phyloP scores from a whole-genome alignment of 2,329 filamentous ascomycete genomes.

The Madurella fahalii region DNA sequence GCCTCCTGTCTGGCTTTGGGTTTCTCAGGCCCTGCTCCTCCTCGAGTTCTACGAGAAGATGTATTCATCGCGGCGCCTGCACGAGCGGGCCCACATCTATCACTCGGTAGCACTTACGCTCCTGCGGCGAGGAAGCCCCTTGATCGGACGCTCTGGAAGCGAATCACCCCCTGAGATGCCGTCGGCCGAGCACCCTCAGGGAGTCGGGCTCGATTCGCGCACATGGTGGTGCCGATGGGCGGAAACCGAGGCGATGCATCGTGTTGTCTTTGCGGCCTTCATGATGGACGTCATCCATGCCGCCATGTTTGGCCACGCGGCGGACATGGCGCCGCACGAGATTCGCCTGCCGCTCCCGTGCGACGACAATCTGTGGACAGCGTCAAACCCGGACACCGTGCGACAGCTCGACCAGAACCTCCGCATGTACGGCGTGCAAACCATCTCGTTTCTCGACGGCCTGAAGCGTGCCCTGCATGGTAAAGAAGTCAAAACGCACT shows the following conservation, averaged over 20 bases:
- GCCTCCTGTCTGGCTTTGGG: conserved; percentile 81
- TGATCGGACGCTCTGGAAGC: conserved; percentile 74
- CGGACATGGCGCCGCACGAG: conserved; percentile 87
- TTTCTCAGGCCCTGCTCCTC: conserved; percentile 78
- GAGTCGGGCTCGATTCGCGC: conserved; percentile 37
- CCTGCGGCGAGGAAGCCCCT: conserved; percentile 78
- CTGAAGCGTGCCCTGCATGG: conserved; percentile 80
- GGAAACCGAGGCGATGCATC: conserved; percentile 78
- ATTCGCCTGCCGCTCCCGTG: conserved; percentile 82
- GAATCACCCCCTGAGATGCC: conserved; percentile 69
- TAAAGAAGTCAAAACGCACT: conserved; percentile 76
- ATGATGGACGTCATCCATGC: conserved; percentile 86
- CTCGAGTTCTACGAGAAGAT: conserved; percentile 91
- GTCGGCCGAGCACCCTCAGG: conserved; percentile 34
- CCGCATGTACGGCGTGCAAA: conserved; percentile 73
- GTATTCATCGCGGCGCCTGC: conserved; percentile 75
- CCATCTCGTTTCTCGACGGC: conserved; percentile 76
- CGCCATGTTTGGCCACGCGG: conserved; percentile 86
- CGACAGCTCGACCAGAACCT: conserved; percentile 72
- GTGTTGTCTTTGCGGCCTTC: conserved; percentile 85
- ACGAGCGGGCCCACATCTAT: conserved; percentile 87
- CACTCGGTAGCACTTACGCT: conserved; percentile 81
- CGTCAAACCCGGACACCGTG: conserved; percentile 71
- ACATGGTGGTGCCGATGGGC: conserved; percentile 84
- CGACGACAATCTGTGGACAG: conserved; percentile 82